Evolutionary conservation across 306 rosid genomes (phyloP), one percentile per base, ranked within the genome.

Genomic region (Begonia masoniana): DNA sequence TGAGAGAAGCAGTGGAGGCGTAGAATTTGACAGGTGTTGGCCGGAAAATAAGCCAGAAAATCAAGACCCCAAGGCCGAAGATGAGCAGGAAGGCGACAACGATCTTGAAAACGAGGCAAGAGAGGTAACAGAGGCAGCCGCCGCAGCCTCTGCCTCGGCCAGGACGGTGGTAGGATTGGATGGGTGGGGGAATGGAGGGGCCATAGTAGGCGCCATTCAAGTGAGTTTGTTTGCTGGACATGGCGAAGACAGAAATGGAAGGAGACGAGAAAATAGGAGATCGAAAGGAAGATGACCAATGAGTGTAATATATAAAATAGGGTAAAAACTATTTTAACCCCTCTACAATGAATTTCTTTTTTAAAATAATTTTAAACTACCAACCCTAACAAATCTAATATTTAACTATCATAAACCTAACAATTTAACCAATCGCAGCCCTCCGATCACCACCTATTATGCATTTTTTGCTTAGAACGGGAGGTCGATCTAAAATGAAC

Each of bases 1-100:
- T 72, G 65, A 85, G 84, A 1, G 56, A 47, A 23, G 95, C 83
- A 0, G 82, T 70, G 0, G 70, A 47, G 15, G 78, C 87, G 50
- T 71, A 60, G 15, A 72, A 66, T 51, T 57, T 66, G 74, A 85
- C 57, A 57, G 9, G 5, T 47, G 55, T 73, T 0, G 92, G 95
- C 12, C 66, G 84, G 31, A 81, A 31, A 4, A 76, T 21, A 48
- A 68, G 60, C 62, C 62, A 76, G 69, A 79, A 58, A 59, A 79
- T 13, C 23, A 85, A 49, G 61, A 62, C 19, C 2, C 63, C 59
- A 7, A 82, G 62, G 6, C 52, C 75, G 6, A 62, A 1, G 42
- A 71, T 2, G 56, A 79, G 1, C 13, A 69, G 46, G 58, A 71
- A 35, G 14, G 63, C 12, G 7, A 77, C 13, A 43, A 76, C 61